A percentile compares a stretch with the other conserved stretches of the same genome.
phyloP scores from a whole-genome alignment of 208 protist species.

The Leishmania lainsoni region DNA sequence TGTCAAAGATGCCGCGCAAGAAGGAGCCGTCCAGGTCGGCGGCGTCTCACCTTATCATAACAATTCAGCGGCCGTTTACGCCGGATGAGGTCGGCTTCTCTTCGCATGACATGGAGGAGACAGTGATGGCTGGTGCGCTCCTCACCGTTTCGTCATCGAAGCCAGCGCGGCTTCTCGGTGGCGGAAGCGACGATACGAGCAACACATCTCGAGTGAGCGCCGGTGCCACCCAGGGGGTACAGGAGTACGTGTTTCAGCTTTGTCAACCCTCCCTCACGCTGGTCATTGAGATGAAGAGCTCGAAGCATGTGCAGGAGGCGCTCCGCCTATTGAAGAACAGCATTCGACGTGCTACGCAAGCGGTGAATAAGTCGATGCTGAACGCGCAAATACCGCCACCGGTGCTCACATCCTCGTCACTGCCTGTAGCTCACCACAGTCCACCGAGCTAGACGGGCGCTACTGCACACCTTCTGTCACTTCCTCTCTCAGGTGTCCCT shows the following conservation, averaged over 20 bases:
- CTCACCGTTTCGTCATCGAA: slow-evolving; percentile 33
- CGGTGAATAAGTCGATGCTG: slow-evolving; percentile 50
- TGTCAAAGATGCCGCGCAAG: slow-evolving; percentile 12
- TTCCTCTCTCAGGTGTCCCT: not conserved
- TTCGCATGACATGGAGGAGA: slow-evolving; percentile 36
- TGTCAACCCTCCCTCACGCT: slow-evolving; percentile 33
- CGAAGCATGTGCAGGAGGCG: slow-evolving; percentile 42
- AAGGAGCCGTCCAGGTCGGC: slow-evolving; percentile 18
- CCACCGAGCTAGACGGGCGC: not conserved
- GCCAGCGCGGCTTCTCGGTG: slow-evolving; percentile 18
- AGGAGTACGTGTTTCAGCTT: slow-evolving; percentile 31
- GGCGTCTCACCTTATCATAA: slow-evolving; percentile 47
- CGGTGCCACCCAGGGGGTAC: slow-evolving; percentile 13
- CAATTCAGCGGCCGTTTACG: slow-evolving; percentile 42
- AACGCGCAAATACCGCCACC: slow-evolving; percentile 20
- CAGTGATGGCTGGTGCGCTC: slow-evolving; percentile 28
- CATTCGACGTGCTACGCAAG: slow-evolving; percentile 41
- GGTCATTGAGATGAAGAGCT: slow-evolving; percentile 49
- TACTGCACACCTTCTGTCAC: not conserved
- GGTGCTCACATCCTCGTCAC: not conserved
- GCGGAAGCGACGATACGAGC: slow-evolving; percentile 23
- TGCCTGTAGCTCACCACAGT: slow-evolving; percentile 1
- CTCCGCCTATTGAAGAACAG: slow-evolving; percentile 37
- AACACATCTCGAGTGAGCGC: slow-evolving; percentile 31
- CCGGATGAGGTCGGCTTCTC: slow-evolving; percentile 65